Conservation (phyloP, 495 filamentous ascomycete species). For the Lasiosphaeria hispida region DNA sequence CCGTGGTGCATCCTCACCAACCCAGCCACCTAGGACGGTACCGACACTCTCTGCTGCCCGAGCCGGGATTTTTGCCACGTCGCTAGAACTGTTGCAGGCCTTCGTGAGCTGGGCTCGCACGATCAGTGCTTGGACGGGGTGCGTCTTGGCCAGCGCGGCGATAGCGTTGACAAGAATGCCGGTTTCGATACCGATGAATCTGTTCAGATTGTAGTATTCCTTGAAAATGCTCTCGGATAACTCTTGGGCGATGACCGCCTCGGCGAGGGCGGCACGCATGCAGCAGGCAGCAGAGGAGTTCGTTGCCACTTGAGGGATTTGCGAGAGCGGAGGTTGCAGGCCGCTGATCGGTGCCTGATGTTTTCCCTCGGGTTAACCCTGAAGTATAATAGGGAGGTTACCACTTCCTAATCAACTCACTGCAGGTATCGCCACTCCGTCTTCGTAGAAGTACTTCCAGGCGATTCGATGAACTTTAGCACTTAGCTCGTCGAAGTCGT, state of each 20-base stretch:
- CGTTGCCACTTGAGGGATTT: slow-evolving; percentile 11
- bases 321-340: not conserved
- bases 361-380: too few relatives aligned
- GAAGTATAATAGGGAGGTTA: too few relatives aligned
- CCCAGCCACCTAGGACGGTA: not conserved
- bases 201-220: not conserved
- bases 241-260: slow-evolving; percentile 9
- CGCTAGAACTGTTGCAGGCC: not conserved
- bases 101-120: slow-evolving; percentile 11
- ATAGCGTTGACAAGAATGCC: not conserved
- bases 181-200: not conserved
- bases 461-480: too few relatives aligned
- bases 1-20: not conserved
- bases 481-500: too few relatives aligned
- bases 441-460: too few relatives aligned
- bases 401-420: too few relatives aligned
- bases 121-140: slow-evolving; percentile 8
- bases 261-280: slow-evolving; percentile 10
- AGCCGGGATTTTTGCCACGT: not conserved
- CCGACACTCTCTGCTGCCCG: slow-evolving; percentile 1
- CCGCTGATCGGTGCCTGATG: too few relatives aligned
- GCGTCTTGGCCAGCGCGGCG: not conserved
- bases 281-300: slow-evolving; percentile 2
- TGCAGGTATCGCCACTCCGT: too few relatives aligned
- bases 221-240: slow-evolving; percentile 3